Percentiles rank a stretch among this genome's conserved stretches.
phyloP scores from a whole-genome alignment of 176 grass and related monocot genomes.

The Carex parvula region DNA sequence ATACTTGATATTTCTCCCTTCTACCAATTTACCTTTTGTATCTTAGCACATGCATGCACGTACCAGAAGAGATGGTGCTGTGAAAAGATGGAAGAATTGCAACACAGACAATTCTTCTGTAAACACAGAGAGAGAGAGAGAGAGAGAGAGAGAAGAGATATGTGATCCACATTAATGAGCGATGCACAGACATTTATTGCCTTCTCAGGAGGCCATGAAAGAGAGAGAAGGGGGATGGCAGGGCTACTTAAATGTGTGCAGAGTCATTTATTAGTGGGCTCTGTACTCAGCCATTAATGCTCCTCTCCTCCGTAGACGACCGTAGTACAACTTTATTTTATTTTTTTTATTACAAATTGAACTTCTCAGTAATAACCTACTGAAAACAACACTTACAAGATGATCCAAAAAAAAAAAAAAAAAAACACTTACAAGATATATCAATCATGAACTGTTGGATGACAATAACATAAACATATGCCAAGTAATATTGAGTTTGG shows the following conservation, averaged over 20 bases:
- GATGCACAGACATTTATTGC: slow-evolving; percentile 46
- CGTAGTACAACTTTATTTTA: not conserved
- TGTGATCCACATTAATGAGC: slow-evolving; percentile 50
- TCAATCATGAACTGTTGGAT: not conserved
- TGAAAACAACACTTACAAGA: not conserved
- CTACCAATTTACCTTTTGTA: not conserved
- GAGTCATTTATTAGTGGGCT: slow-evolving; percentile 47
- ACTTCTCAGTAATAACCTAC: not conserved
- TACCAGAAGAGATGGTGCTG: slow-evolving; percentile 15
- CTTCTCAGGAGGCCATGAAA: slow-evolving; percentile 16
- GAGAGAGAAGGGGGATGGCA: slow-evolving; percentile 29
- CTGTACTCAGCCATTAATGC: slow-evolving; percentile 41
- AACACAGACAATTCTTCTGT: slow-evolving; percentile 2
- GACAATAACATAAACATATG: not conserved
- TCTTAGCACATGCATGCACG: not conserved
- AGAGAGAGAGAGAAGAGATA: not conserved
- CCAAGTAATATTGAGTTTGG: not conserved
- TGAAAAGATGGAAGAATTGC: slow-evolving; percentile 19
- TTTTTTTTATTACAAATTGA: slow-evolving; percentile 3
- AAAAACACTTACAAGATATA: not conserved
- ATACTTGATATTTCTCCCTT: not conserved
- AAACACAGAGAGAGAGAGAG: too few relatives aligned
- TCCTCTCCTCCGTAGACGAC: slow-evolving; percentile 1
- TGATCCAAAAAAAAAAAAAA: not conserved
- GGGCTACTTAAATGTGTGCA: slow-evolving; percentile 44